phyloP scores from a whole-genome alignment of 192 early-diverging fungal species.

The Coemansia reversa region DNA sequence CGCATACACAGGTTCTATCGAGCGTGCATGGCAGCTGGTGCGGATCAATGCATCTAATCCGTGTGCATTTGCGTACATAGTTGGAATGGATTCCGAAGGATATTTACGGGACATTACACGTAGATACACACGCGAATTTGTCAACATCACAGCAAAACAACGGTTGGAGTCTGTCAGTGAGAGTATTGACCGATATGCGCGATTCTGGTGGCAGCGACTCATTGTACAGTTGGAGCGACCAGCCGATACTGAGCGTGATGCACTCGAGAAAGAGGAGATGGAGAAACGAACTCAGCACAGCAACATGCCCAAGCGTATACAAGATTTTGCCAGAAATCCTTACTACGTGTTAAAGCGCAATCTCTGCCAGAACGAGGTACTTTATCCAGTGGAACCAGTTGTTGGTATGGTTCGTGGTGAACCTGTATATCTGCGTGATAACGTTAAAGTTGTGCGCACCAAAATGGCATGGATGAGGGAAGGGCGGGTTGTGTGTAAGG shows the following conservation, averaged over 20 bases:
- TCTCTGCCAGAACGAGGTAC: slow-evolving; percentile 72
- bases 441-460: slow-evolving; percentile 64
- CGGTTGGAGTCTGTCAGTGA: slow-evolving; percentile 34
- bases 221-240: slow-evolving; percentile 31
- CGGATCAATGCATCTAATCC: not conserved
- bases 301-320: slow-evolving; percentile 74
- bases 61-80: slow-evolving; percentile 21
- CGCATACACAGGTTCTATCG: slow-evolving; percentile 25
- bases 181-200: slow-evolving; percentile 13
- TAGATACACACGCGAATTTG: slow-evolving; percentile 35
- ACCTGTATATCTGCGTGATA: slow-evolving; percentile 72
- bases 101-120: slow-evolving; percentile 41
- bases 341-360: slow-evolving; percentile 81
- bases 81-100: slow-evolving; percentile 21
- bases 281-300: slow-evolving; percentile 50
- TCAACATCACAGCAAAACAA: slow-evolving; percentile 42
- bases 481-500: slow-evolving; percentile 19
- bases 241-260: slow-evolving; percentile 15
- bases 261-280: slow-evolving; percentile 57
- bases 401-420: slow-evolving; percentile 78
- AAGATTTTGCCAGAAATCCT: slow-evolving; percentile 79
- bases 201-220: slow-evolving; percentile 47
- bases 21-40: slow-evolving; percentile 15
- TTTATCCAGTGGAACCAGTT: slow-evolving; percentile 68
- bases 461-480: slow-evolving; percentile 66